These are phyloP conservation scores for Torulaspora delbrueckii DNA, from an alignment of 805 yeast species.

Conservation along the genomic window DNA sequence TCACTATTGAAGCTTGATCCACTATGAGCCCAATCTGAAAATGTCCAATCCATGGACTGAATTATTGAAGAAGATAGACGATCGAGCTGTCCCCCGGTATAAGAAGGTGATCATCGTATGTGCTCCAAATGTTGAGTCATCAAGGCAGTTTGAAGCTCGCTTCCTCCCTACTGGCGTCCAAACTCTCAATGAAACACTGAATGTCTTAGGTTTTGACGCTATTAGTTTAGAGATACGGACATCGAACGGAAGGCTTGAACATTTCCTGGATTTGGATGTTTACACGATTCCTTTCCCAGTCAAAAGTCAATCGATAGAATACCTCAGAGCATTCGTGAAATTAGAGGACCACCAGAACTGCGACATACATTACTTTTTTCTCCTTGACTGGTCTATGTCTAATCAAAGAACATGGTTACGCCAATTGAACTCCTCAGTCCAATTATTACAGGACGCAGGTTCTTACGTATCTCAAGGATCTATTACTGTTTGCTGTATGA, in stretches of 20 bases:
- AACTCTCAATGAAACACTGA: conserved; percentile 5
- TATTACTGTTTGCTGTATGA: conserved; percentile 15
- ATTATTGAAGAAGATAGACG: neutral
- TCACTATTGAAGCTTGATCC: neutral
- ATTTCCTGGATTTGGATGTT: neutral
- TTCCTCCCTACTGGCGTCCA: conserved; percentile 6
- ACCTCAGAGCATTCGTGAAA: conserved; percentile 5
- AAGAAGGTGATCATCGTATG: conserved; percentile 4
- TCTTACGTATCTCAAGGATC: conserved; percentile 5
- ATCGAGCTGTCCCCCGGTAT: neutral
- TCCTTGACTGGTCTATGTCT: conserved; percentile 25
- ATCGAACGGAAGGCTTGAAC: neutral
- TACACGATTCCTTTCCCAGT: conserved; percentile 8
- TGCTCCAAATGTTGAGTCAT: conserved; percentile 8
- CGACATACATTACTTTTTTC: conserved; percentile 11
- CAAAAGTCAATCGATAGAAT: neutral
- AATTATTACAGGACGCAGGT: neutral
- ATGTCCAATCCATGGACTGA: conserved; percentile 3
- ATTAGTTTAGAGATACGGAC: neutral
- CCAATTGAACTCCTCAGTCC: conserved; percentile 10
- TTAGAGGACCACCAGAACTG: neutral
- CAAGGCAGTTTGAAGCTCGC: conserved; percentile 8
- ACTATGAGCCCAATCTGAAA: neutral
- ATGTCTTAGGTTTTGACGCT: conserved; percentile 5
- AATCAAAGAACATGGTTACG: conserved; percentile 23